Base-by-base conservation (phyloP, 2,329 filamentous ascomycete species). In the Fusarium sp. region DNA sequence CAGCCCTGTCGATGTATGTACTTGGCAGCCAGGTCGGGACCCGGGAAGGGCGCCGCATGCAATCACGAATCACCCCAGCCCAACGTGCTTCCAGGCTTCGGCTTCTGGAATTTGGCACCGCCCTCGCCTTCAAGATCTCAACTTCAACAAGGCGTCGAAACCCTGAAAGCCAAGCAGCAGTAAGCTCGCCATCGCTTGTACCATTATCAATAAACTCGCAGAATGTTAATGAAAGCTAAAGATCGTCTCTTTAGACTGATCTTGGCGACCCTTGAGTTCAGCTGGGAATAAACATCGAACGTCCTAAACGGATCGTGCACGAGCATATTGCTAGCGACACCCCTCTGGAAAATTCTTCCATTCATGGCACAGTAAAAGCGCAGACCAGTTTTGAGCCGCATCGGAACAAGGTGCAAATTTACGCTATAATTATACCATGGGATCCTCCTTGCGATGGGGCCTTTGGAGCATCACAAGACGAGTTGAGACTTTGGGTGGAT, bases 371-470 rank as follows among this genome's bases (percentile, higher is more conserved):
- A 57, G 30, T 20, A 59, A 34, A 50, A 40, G 55, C 59, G 28
- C 45, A 60, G 68, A 12, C 60, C 59, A 65, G 47, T 65, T 66
- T 71, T 71, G 72, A 74, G 72, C 72, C 72, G 71, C 72, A 74
- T 66, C 61, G 55, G 55, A 61, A 71, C 49, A 66, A 60, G 72
- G 58, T 65, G 68, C 63, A 68, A 69, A 60, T 61, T 74, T 73
- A 74, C 72, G 71, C 71, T 73, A 74, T 74, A 71, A 74, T 74
- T 74, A 74, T 74, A 69, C 59, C 63, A 74, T 66, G 32, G 71
- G 59, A 72, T 73, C 71, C 71, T 66, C 71, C 66, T 60, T 63
- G 63, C 30, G 27, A 42, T 64, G 59, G 72, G 57, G 54, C 55
- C 37, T 68, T 67, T 53, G n/a, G 59, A 68, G 60, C 68, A 74